Conservation (phyloP, 345 rosid species). For the Toxicodendron radicans region DNA sequence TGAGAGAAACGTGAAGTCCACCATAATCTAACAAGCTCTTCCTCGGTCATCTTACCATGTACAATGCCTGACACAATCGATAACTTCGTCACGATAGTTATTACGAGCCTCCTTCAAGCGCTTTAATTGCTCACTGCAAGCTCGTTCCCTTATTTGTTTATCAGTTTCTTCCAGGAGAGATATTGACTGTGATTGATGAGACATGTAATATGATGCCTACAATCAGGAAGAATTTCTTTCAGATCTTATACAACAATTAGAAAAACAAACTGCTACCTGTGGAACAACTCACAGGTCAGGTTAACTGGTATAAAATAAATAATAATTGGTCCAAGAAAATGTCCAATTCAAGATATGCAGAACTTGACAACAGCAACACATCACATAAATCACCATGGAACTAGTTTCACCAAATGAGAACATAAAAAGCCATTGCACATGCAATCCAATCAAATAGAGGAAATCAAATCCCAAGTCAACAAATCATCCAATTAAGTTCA, state of each 20-base stretch:
- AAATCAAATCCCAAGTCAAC: too few species aligned
- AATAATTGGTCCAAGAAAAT: background rate
- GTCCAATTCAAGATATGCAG: background rate
- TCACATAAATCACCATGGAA: background rate
- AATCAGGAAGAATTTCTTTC: constrained; percentile 27
- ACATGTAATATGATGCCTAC: constrained; percentile 86
- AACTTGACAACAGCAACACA: background rate
- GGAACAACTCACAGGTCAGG: background rate
- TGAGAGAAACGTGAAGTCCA: constrained; percentile 15
- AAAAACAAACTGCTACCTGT: background rate
- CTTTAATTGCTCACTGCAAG: constrained; percentile 66
- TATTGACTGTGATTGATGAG: constrained; percentile 86
- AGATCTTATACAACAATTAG: constrained; percentile 22
- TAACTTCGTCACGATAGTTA: constrained; percentile 78
- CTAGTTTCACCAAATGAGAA: background rate
- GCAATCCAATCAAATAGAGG: too few species aligned
- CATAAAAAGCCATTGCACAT: too few species aligned
- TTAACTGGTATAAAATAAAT: background rate
- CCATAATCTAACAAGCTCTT: constrained; percentile 10
- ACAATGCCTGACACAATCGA: constrained; percentile 82
- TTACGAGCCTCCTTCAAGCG: constrained; percentile 91
- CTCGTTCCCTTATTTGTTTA: constrained; percentile 79
- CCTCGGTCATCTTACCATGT: constrained; percentile 61
- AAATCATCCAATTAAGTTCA: too few species aligned
- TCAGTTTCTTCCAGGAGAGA: constrained; percentile 90